Evolutionary conservation across 2,329 filamentous ascomycete genomes (phyloP), one percentile per base, ranked within the genome.

Genomic region (Cercospora beticola): DNA sequence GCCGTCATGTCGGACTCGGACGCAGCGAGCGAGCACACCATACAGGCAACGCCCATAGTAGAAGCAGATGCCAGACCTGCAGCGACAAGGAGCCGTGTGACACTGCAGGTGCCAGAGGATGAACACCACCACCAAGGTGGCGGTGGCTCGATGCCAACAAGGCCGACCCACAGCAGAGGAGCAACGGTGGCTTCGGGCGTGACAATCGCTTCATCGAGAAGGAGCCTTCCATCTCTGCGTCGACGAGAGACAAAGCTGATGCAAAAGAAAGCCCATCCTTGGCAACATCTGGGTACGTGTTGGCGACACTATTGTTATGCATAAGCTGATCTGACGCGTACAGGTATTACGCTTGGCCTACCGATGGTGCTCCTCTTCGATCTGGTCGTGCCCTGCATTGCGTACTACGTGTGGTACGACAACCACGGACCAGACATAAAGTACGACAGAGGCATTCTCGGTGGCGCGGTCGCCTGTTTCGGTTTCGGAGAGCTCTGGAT

Each of bases 401-500:
- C 77, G 33, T 78, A 77, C 71, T 78, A 78, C 65, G 71, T 71
- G 33, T 78, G 76, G 76, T 76, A 74, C 46, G 70, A 74, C 58
- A 71, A 63, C 4, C 69, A 71, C 14, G 71, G 74, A 1, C 69
- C 71, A 14, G 58, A 71, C 30, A 67, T 64, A 10, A 70, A 77
- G 59, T 76, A 75, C 70, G 68, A 77, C 64, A 69, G 70, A 52
- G 71, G 74, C 2, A 78, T 78, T 36, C 70, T 78, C 49, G 76
- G 76, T 16, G 73, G 72, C 52, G 75, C 75, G 2, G 71, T 78
- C 28, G 71, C 73, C 23, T 74, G 66, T 58, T 78, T 78, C 46
- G 76, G 76, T 3, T 72, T 78, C 30, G 76, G 76, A 18, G 76
- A 78, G 68, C 65, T 77, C n/a, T 78, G 74, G 72, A 76, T 78